Base-by-base conservation (phyloP, 805 yeast species). In the Suhomyces sp. region DNA sequence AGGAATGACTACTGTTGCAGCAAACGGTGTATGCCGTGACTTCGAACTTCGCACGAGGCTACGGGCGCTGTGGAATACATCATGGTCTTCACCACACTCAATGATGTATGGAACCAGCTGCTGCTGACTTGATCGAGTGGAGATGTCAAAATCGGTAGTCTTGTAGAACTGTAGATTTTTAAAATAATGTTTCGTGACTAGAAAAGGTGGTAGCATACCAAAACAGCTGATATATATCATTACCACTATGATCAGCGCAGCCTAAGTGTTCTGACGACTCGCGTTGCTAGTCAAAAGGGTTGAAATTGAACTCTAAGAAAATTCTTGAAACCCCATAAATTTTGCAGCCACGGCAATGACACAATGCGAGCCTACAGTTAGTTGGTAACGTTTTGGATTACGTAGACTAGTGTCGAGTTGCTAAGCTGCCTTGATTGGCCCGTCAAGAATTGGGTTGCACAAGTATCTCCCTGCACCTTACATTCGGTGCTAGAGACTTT, bases 41-140 rank as follows among this genome's bases (percentile, higher is more conserved):
- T 48, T 37, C 44, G 53, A n/a, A 15, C 60, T 56, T 17, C 22
- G 37, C 8, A 27, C 21, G 29, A 24, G 62, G 27, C 62, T 9
- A 3, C 66, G 82, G 79, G 79, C 80, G 75, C 72, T 77, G 82
- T 68, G 80, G 82, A 79, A 52, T 73, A 75, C 78, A 69, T 72
- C 79, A 75, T 66, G 77, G 79, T 72, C 71, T 54, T 68, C 81
- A 81, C 75, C 81, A 72, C 67, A 61, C 58, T 43, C 69, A 71
- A 68, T 77, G 79, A 70, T 73, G 77, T 68, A 56, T 54, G 47
- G 47, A 22, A 55, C 45, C 46, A 54, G 62, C 75, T 71, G 76
- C 71, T 75, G 73, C 72, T 71, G 76, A n/a, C n/a, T n/a, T n/a
- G n/a, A 22, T 22, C 5, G 24, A 22, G 6, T 22, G 6, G 24